phyloP scores from a whole-genome alignment of 164 flowering plant species.

The Macadamia tetraphylla region DNA sequence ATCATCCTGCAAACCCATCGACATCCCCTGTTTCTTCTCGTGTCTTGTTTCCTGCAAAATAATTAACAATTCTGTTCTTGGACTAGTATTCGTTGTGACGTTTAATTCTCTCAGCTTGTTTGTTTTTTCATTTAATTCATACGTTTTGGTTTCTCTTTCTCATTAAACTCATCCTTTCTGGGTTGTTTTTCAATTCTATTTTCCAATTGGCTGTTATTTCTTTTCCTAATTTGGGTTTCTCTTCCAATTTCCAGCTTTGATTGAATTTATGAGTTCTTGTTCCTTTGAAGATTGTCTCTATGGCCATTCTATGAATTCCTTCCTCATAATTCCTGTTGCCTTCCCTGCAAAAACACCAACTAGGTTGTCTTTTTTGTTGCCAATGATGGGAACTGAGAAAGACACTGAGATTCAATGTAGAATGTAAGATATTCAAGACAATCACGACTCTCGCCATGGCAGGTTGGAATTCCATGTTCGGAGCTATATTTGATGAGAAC shows the following conservation, averaged over 20 bases:
- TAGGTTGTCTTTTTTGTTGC: constrained; percentile 9
- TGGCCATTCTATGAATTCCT: neutral
- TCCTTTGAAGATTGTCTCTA: neutral
- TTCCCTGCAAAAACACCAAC: constrained; percentile 1
- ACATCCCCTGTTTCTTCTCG: constrained; percentile 11
- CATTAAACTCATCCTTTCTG: neutral
- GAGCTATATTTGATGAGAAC: constrained; percentile 68
- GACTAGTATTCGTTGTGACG: neutral
- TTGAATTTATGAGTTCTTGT: neutral
- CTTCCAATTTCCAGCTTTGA: neutral
- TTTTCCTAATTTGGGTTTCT: neutral
- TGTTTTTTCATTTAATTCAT: neutral
- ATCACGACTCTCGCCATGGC: constrained; percentile 83
- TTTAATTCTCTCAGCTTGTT: neutral
- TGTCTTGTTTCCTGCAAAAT: neutral
- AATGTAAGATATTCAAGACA: constrained; percentile 75
- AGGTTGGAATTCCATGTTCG: constrained; percentile 66
- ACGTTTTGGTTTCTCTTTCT: neutral
- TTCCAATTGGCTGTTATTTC: neutral
- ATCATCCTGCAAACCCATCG: constrained; percentile 1
- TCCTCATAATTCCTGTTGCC: neutral
- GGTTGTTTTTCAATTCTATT: neutral
- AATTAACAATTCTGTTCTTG: neutral
- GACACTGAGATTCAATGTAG: constrained; percentile 76
- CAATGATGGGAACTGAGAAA: constrained; percentile 45